Base-by-base conservation (phyloP, 805 yeast species). In the Suhomyces prunicola region DNA sequence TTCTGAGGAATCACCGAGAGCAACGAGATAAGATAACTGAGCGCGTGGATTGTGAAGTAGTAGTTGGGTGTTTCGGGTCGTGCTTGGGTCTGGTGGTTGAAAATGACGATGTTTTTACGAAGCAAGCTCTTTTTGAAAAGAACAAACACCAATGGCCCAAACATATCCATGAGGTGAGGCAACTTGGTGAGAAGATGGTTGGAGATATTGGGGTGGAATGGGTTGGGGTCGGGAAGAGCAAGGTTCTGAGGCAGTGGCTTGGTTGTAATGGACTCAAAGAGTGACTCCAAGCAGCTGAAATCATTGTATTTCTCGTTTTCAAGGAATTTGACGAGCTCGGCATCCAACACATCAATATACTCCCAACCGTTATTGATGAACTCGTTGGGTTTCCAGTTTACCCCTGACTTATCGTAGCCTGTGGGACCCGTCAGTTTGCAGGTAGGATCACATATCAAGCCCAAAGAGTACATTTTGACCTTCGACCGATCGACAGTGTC, bases 1-100 rank as follows among this genome's bases (percentile, higher is more conserved):
- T 84, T 87, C 50, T 77, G 73, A 0, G 94, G 93, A 4, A 87
- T 74, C 2, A 85, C 70, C 1, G 89, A 79, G n/a, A 88, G 61
- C 12, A 86, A 70, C 3, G 88, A 76, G 0, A 87, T 62, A 24
- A 86, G 70, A 61, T 85, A 87, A 4, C 82, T 75, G 64, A 80
- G 82, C 13, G 83, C 50, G 44, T 52, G 52, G 26, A 64, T 48
- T 19, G 52, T 54, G 40, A 54, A 68, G 51, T 59, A 60, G 46
- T 61, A 58, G 15, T 53, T 51, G 22, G 49, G 33, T 4, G 35
- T 36, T 33, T 50, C 50, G 35, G 24, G 41, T 10, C 24, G 29
- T 4, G 24, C 42, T 15, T 31, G 50, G 23, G 50, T 48, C 27
- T 42, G 27, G 29, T 47, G 50, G 46, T 54, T 54, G 45, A 65